Percentiles rank a stretch among this genome's conserved stretches.
Conservation (phyloP, 1,284 basidiomycete species). For the Ganoderma sp. region DNA sequence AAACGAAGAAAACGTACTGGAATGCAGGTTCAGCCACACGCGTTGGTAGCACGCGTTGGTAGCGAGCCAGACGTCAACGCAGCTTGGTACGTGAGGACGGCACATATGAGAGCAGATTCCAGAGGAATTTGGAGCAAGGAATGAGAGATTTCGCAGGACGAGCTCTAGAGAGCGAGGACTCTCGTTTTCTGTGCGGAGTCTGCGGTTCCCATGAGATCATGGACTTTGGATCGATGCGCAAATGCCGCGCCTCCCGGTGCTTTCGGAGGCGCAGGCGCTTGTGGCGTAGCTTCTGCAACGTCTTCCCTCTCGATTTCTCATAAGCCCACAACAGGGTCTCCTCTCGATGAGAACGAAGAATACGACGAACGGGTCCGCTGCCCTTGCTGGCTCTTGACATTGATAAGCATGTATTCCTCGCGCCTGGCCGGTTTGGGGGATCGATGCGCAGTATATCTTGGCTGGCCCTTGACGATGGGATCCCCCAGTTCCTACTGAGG, state of each 20-base stretch:
- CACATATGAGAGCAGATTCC: no score
- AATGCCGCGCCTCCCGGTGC: neutral
- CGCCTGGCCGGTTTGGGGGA: neutral
- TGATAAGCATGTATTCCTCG: neutral
- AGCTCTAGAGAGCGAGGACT: no score
- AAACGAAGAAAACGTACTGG: no score
- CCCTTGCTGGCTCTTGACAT: neutral
- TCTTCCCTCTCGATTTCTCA: neutral
- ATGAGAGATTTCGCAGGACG: no score
- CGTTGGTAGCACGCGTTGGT: no score
- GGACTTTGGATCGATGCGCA: neutral
- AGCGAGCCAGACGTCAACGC: no score
- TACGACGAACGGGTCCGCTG: neutral
- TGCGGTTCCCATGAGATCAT: neutral
- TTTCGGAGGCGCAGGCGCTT: neutral
- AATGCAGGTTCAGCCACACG: no score
- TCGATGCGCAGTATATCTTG: neutral
- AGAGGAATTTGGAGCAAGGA: no score
- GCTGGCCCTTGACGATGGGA: neutral
- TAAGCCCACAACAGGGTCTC: slow-evolving; percentile 2
- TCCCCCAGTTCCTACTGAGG: neutral
- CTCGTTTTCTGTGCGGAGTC: no score
- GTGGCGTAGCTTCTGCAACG: neutral
- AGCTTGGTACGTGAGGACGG: no score
- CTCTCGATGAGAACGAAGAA: neutral